Percentiles rank a stretch among this genome's conserved stretches.
These are phyloP conservation scores for Pyrenochaeta sp. DNA, from an alignment of 2,329 filamentous ascomycete species.

Conservation along the genomic window DNA sequence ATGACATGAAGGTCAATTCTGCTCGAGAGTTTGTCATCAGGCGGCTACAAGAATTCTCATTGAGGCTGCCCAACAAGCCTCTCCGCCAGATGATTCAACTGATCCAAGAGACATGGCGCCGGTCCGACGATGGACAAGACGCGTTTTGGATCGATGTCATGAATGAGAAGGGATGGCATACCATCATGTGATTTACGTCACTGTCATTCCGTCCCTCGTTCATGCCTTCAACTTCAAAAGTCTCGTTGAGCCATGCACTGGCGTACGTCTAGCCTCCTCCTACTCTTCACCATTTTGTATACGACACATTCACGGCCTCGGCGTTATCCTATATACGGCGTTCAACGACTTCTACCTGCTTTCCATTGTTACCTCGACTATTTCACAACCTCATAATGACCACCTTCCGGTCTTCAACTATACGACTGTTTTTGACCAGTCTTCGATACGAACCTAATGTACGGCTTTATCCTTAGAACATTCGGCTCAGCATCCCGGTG, in stretches of 20 bases:
- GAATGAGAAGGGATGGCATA: constrained; percentile 66
- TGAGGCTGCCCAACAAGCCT: constrained; percentile 62
- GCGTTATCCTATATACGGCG: constrained; percentile 15
- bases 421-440: constrained; percentile 17
- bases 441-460: constrained; percentile 34
- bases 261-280: background rate
- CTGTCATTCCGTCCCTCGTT: background rate
- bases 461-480: constrained; percentile 30
- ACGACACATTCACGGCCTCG: constrained; percentile 5
- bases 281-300: constrained; percentile 4
- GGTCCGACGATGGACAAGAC: constrained; percentile 59
- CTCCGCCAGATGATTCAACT: constrained; percentile 60
- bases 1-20: constrained; percentile 55
- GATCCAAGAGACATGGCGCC: constrained; percentile 62
- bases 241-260: background rate
- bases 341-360: constrained; percentile 17
- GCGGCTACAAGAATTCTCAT: constrained; percentile 55
- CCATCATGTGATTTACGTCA: constrained; percentile 58
- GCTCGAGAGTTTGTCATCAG: constrained; percentile 60
- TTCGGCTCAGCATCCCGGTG: constrained; percentile 31
- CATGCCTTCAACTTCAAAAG: background rate
- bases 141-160: constrained; percentile 66
- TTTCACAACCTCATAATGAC: constrained; percentile 18
- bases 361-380: constrained; percentile 14
- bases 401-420: constrained; percentile 22